Evolutionary conservation across 495 filamentous ascomycete species (phyloP).

Genomic region (Apiosordaria backusii): DNA sequence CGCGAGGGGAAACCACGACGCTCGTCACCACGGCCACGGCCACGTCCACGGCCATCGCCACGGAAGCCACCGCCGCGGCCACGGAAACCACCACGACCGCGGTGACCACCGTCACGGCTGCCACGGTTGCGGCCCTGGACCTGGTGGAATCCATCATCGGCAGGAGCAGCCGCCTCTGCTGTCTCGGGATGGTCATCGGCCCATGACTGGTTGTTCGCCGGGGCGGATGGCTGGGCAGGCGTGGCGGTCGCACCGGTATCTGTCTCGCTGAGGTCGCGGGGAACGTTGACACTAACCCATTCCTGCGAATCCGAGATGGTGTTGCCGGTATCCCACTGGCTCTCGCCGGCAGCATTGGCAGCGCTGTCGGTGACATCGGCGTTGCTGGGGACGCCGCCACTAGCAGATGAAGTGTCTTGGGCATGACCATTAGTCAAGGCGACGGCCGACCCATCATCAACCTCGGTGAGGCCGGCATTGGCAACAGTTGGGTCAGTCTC

Average conservation of each 20-base stretch:
- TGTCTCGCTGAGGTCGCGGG: constrained; percentile 68
- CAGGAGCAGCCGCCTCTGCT: constrained; percentile 13
- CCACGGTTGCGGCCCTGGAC: constrained; percentile 57
- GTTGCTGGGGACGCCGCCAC: constrained; percentile 45
- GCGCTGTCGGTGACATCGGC: constrained; percentile 57
- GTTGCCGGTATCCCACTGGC: constrained; percentile 60
- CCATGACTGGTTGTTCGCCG: constrained; percentile 29
- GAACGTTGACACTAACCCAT: constrained; percentile 66
- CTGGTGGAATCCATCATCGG: constrained; percentile 65
- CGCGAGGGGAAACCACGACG: constrained; percentile 26
- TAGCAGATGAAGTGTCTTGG: constrained; percentile 38
- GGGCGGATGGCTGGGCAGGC: constrained; percentile 48
- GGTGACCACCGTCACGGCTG: constrained; percentile 55
- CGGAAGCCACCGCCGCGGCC: constrained; percentile 48
- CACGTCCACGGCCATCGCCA: constrained; percentile 43
- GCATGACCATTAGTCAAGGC: constrained; percentile 51
- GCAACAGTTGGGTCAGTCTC: constrained; percentile 72
- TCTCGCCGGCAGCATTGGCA: constrained; percentile 65
- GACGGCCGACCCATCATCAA: constrained; percentile 39
- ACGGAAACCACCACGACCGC: constrained; percentile 52
- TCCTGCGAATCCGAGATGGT: constrained; percentile 59
- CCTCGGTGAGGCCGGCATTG: constrained; percentile 74
- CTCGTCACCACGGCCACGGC: constrained; percentile 29
- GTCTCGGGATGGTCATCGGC: constrained; percentile 26
- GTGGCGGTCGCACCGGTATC: constrained; percentile 61